Evolutionary conservation across 1,284 basidiomycete genomes (phyloP).

Genomic region (Rhodofomes roseus): DNA sequence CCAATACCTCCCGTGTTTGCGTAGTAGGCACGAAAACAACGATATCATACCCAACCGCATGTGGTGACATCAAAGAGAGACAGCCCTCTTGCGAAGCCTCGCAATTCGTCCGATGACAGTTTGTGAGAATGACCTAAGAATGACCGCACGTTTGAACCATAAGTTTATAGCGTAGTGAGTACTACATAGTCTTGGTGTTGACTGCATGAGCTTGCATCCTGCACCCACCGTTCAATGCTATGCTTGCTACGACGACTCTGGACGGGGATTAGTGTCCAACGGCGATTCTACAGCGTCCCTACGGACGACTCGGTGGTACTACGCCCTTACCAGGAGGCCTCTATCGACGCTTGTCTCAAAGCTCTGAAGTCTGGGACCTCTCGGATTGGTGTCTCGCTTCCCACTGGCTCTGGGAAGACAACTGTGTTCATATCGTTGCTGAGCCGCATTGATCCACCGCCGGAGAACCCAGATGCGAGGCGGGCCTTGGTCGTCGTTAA

Average conservation of each 20-base stretch:
- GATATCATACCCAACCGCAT: neutral
- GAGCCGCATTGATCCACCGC: slow-evolving; percentile 49
- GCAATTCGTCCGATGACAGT: no score
- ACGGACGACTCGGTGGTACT: slow-evolving; percentile 34
- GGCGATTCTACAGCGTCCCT: slow-evolving; percentile 14
- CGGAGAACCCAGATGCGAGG: slow-evolving; percentile 39
- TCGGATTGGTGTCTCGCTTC: slow-evolving; percentile 89
- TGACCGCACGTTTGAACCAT: no score
- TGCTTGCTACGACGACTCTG: slow-evolving; percentile 9
- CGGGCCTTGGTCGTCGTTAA: slow-evolving; percentile 83
- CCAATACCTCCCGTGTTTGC: slow-evolving; percentile 15
- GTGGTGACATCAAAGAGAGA: slow-evolving; percentile 2
- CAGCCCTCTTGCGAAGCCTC: no score
- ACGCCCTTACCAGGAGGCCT: slow-evolving; percentile 91
- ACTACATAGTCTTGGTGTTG: no score
- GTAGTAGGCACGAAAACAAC: slow-evolving; percentile 14
- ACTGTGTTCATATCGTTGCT: slow-evolving; percentile 86
- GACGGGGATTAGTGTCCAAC: neutral
- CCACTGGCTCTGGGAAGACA: slow-evolving; percentile 93
- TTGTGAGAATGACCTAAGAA: no score
- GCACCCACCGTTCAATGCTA: slow-evolving; percentile 17
- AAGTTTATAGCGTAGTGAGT: no score
- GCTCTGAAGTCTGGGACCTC: slow-evolving; percentile 62
- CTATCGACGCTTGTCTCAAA: slow-evolving; percentile 74
- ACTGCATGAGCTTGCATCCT: neutral